Base-by-base conservation (phyloP, 2,329 filamentous ascomycete species). In the Capronia coronata region DNA sequence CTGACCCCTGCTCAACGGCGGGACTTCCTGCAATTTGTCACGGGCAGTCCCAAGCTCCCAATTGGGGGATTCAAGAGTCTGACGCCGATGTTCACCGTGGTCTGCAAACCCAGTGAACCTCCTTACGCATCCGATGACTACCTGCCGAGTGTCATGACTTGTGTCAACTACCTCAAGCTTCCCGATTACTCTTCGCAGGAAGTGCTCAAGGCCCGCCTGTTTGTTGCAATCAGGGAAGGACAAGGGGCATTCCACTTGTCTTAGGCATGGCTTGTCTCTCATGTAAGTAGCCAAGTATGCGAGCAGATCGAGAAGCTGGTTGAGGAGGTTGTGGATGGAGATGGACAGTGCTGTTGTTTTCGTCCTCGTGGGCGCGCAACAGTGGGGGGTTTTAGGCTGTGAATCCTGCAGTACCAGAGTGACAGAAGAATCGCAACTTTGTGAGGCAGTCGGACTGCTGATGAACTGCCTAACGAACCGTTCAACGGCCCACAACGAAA, bases 111-210 rank as follows among this genome's bases (percentile, higher is more conserved):
- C n/a, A 94, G 87, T 67, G 93, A 98, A 65, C 82, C 88, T 13
- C 93, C 93, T 1, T 93, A 90, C 67, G 85, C 84, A 2, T 91
- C 91, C 3, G 93, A 98, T 64, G 93, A 98, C 71, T 98, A 97
- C 63, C 78, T 98, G n/a, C 93, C 94, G 10, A 97, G 90, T 66
- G 94, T 98, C 67, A 98, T 98, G 94, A 98, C 94, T 9, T 98
- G 94, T 67, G 93, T 95, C 69, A 98, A 98, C 69, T 98, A 98
- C 67, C 80, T 98, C 62, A 98, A 98, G 71, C 78, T 98, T 64
- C 93, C 93, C 16, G 88, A 98, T 68, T 98, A 98, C 70, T 91
- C 83, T 59, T 82, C 74, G 59, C 72, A 94, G 55, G 79, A 87
- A 1, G 76, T 84, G 44, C 81, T 98, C 69, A 83, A 78, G 63